Evolutionary conservation across 352 stramenopile genomes (phyloP), one percentile per base, ranked within the genome.

Genomic region (Phytophthora aleatoria): DNA sequence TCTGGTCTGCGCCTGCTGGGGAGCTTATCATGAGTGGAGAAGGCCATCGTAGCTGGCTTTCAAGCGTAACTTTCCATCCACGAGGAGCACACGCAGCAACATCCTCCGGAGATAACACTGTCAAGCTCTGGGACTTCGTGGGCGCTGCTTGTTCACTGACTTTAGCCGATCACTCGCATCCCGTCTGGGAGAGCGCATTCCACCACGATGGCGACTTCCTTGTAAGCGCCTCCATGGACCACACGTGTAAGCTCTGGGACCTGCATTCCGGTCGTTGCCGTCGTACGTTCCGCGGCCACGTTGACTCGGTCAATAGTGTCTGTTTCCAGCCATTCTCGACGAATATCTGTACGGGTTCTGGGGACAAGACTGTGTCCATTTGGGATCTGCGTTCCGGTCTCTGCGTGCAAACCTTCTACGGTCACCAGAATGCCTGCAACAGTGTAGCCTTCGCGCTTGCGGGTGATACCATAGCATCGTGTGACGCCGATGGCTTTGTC

Each of bases 101-200:
- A 16, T 90, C 85, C 3, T 95, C 87, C 5, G 95, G 95, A 31
- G 95, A 99, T 65, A 94, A 91, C 63, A 97, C 91, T 6, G 84
- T 98, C 55, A 98, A 98, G 72, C 69, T 98, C 30, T 98, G 95
- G 95, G 92, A 98, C 66, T 98, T 98, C 67, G 80, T 92, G 15
- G 79, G 79, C 44, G 92, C 94, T 33, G 81, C 76, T 47, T 98
- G 94, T 76, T 86, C 88, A 12, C 71, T 92, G 39, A 98, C 94
- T 42, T 78, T 98, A 42, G 78, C 82, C 1, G 94, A 98, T 76
- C 95, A 98, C 63, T 81, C 95, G 13, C 95, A 98, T 66, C 88
- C 93, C 1, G 92, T 98, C 49, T 98, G 95, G 95, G 89, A 95
- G 52, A 92, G 83, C 47, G 83, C 79, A 16, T 98, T 97, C 67